Evolutionary conservation across 768 basidiomycete genomes (phyloP).

Genomic region (Rhodotorula toruloides): DNA sequence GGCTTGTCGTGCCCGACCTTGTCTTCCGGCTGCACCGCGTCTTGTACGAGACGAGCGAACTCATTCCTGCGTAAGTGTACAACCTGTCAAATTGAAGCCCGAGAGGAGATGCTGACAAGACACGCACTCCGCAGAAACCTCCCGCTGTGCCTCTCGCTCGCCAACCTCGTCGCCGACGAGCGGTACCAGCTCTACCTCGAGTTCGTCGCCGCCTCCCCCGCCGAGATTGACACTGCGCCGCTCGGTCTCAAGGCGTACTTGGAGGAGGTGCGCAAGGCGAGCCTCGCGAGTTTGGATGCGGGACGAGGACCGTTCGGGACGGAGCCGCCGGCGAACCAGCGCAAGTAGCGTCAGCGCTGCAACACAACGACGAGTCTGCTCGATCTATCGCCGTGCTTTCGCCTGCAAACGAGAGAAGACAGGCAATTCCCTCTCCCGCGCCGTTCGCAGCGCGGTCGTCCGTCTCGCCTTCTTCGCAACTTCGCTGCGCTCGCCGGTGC

Average conservation of each 20-base stretch:
- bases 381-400: too few relatives aligned
- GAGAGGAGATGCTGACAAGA: neutral
- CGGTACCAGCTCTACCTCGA: slow-evolving; percentile 79
- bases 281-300: slow-evolving; percentile 51
- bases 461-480: too few relatives aligned
- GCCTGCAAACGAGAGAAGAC: too few relatives aligned
- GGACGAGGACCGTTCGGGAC: slow-evolving; percentile 8
- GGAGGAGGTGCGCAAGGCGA: slow-evolving; percentile 63
- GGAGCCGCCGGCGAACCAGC: neutral
- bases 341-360: too few relatives aligned
- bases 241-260: slow-evolving; percentile 65
- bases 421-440: too few relatives aligned
- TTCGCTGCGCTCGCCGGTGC: too few relatives aligned
- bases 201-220: slow-evolving; percentile 56
- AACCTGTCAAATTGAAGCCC: neutral
- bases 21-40: slow-evolving; percentile 75
- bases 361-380: too few relatives aligned
- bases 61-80: slow-evolving; percentile 56
- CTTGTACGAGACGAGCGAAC: slow-evolving; percentile 59
- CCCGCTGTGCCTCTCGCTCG: slow-evolving; percentile 65
- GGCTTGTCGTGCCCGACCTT: slow-evolving; percentile 83
- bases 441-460: too few relatives aligned
- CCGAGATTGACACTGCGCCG: slow-evolving; percentile 48
- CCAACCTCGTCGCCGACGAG: slow-evolving; percentile 82
- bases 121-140: slow-evolving; percentile 57